Percentiles rank a stretch among this genome's conserved stretches.
Evolutionary conservation across 352 stramenopile genomes (phyloP).

Genomic region (Phytophthora litchii): DNA sequence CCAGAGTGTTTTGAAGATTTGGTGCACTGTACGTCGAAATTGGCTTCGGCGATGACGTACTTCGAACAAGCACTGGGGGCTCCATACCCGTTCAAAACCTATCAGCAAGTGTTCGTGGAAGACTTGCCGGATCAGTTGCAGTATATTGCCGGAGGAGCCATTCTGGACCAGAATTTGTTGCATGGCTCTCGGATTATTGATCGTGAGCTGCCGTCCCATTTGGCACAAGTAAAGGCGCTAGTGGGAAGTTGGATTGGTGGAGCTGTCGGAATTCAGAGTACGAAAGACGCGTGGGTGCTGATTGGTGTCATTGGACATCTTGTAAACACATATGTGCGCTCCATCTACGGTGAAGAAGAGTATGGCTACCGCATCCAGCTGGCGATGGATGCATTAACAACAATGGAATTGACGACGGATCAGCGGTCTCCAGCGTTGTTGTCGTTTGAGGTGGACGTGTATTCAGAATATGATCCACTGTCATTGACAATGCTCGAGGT

Average conservation of each 20-base stretch:
- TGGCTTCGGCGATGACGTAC: slow-evolving; percentile 79
- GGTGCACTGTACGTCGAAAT: slow-evolving; percentile 72
- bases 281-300: slow-evolving; percentile 85
- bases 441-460: slow-evolving; percentile 83
- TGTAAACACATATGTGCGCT: slow-evolving; percentile 83
- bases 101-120: slow-evolving; percentile 89
- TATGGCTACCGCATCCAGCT: slow-evolving; percentile 88
- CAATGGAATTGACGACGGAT: slow-evolving; percentile 81
- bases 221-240: slow-evolving; percentile 80
- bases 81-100: slow-evolving; percentile 86
- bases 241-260: slow-evolving; percentile 83
- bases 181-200: slow-evolving; percentile 85
- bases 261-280: slow-evolving; percentile 83
- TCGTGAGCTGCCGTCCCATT: slow-evolving; percentile 76
- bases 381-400: slow-evolving; percentile 84
- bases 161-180: slow-evolving; percentile 81
- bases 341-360: slow-evolving; percentile 83
- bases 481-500: slow-evolving; percentile 80
- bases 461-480: slow-evolving; percentile 80
- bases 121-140: slow-evolving; percentile 78
- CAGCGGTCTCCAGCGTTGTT: slow-evolving; percentile 65
- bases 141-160: slow-evolving; percentile 66
- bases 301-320: slow-evolving; percentile 83
- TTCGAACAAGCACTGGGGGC: slow-evolving; percentile 75
- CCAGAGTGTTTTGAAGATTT: slow-evolving; percentile 81